Evolutionary conservation across 495 filamentous ascomycete species (phyloP).

Genomic region (Tuber aestivum): DNA sequence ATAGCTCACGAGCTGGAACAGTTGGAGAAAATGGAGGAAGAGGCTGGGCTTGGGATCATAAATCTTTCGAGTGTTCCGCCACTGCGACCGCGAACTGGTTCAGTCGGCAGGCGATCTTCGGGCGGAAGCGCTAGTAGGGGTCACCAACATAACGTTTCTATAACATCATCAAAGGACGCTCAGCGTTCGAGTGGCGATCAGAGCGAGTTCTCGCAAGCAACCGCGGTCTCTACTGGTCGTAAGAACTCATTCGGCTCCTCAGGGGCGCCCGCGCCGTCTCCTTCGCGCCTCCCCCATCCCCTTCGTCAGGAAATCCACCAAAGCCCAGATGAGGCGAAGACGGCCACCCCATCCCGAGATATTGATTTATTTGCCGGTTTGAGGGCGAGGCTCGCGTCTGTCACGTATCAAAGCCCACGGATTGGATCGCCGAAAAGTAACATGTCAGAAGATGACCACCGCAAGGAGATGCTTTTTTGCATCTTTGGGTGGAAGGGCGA

Average conservation of each 20-base stretch:
- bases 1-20: conserved; percentile 58
- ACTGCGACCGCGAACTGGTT: conserved; percentile 43
- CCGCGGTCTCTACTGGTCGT: conserved; percentile 27
- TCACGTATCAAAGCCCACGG: conserved; percentile 42
- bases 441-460: conserved; percentile 75
- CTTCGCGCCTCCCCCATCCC: conserved; percentile 41
- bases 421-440: conserved; percentile 53
- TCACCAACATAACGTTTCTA: conserved; percentile 36
- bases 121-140: conserved; percentile 25
- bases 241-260: conserved; percentile 29
- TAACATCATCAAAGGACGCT: conserved; percentile 43
- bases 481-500: conserved; percentile 95
- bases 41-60: conserved; percentile 46
- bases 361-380: conserved; percentile 54
- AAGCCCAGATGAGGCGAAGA: conserved; percentile 50
- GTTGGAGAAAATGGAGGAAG: conserved; percentile 50
- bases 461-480: conserved; percentile 83
- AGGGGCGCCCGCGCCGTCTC: conserved; percentile 10
- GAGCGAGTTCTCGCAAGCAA: conserved; percentile 45
- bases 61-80: conserved; percentile 38
- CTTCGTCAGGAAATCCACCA: conserved; percentile 74
- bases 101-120: conserved; percentile 49
- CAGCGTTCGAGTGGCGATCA: conserved; percentile 46
- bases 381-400: conserved; percentile 28
- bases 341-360: conserved; percentile 43